These are phyloP conservation scores for Podaxis sp. DNA, from an alignment of 768 basidiomycete genomes.

Conservation along the genomic window DNA sequence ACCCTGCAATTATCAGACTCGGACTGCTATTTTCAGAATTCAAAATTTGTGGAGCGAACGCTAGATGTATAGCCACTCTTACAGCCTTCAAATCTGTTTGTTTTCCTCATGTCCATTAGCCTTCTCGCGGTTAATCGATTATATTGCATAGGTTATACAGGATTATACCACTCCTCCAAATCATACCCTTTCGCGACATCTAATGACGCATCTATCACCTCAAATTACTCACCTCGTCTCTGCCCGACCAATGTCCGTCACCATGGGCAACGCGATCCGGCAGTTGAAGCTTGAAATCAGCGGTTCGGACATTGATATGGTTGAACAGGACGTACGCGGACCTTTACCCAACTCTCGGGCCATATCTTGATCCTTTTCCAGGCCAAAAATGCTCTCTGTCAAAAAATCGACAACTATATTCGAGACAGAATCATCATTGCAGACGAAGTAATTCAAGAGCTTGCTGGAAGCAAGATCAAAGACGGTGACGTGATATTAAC, in stretches of 20 bases:
- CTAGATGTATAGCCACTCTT: constrained; percentile 90
- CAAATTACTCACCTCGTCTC: constrained; percentile 90
- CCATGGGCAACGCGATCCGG: constrained; percentile 93
- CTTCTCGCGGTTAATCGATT: constrained; percentile 14
- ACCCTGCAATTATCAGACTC: constrained; percentile 83
- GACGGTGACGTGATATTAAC: constrained; percentile 92
- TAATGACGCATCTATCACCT: constrained; percentile 89
- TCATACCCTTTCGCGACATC: constrained; percentile 85
- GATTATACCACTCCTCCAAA: constrained; percentile 86
- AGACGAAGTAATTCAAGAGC: constrained; percentile 88
- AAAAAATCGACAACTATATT: constrained; percentile 90
- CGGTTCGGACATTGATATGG: constrained; percentile 86
- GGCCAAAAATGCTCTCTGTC: constrained; percentile 85
- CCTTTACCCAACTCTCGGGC: constrained; percentile 9
- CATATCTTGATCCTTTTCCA: constrained; percentile 29
- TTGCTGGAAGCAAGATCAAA: constrained; percentile 90
- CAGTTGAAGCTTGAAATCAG: constrained; percentile 96
- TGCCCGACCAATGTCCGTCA: constrained; percentile 87
- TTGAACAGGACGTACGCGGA: constrained; percentile 82
- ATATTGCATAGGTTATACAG: constrained; percentile 70
- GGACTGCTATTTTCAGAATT: constrained; percentile 92
- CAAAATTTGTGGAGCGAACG: constrained; percentile 92
- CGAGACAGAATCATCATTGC: constrained; percentile 92
- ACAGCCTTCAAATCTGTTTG: constrained; percentile 89
- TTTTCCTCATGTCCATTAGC: constrained; percentile 17